Evolutionary conservation across 768 basidiomycete species (phyloP), one percentile per base, ranked within the genome.

Genomic region (Trichaptum fuscoviolaceum): DNA sequence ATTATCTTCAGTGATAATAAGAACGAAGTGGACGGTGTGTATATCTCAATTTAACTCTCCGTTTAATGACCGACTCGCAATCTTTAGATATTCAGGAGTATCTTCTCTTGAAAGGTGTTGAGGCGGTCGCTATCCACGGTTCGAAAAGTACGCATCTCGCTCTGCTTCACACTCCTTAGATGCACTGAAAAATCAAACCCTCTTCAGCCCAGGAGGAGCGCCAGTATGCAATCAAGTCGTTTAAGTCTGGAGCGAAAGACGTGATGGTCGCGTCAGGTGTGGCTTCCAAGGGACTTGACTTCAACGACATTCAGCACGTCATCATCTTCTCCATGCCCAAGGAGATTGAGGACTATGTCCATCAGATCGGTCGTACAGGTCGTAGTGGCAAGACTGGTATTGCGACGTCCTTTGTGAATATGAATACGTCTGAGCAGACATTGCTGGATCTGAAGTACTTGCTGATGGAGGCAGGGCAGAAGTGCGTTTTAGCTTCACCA

Each of bases 261-360:
- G 96, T 99, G 62, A 99, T 99, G 97, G 97, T 99, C 34, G 97
- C 97, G 2, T 98, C 96, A 2, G 90, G 96, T 34, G 95, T 99
- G 27, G 97, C 96, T 0, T 97, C 95, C 52, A 99, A 99, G 77
- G 97, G 97, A 30, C 86, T 99, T 67, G 97, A 99, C 77, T 99
- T 99, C 78, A 95, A 92, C 76, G 97, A 99, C 73, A 96, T 99
- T 67, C 95, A 98, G 72, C 97, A 98, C 75, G 96, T 99, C 74
- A 98, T 99, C 77, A 99, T 98, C 69, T 99, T 96, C 76, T 89
- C 92, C 34, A 99, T 99, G 97, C 97, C 97, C 0, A 99, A 99
- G 77, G 97, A 99, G 80, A 99, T 99, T 69, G 97, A 99, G 77
- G 97, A 99, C 76, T 99, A 99, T 73, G 96, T 99, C 63, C 97